Conservation (phyloP, 1,284 basidiomycete species). For the Cutaneotrichosporon sp. region DNA sequence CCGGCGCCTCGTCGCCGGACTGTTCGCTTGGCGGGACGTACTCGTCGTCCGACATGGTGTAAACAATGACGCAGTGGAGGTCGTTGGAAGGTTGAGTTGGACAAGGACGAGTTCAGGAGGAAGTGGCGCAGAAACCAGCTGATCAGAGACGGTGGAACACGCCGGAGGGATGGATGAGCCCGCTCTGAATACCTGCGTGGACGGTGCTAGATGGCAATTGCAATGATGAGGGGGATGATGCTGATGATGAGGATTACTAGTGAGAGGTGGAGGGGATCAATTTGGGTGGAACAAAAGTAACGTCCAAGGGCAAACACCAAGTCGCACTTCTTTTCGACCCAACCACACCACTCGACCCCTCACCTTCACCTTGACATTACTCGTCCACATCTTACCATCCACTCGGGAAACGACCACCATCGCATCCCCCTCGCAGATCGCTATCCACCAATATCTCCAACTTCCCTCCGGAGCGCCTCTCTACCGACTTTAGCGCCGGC, state of each 20-base stretch:
- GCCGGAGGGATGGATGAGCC: background rate
- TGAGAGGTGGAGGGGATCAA: background rate
- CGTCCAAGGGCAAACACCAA: background rate
- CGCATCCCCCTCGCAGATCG: constrained; percentile 16
- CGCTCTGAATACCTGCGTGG: background rate
- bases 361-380: constrained; percentile 17
- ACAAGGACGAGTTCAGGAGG: background rate
- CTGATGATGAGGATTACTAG: background rate
- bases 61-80: constrained; percentile 11
- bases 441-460: constrained; percentile 37
- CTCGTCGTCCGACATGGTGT: constrained; percentile 15
- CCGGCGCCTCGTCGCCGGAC: background rate
- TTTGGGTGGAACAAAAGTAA: background rate
- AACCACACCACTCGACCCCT: background rate
- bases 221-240: background rate
- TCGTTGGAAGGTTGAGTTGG: background rate
- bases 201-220: background rate
- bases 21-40: constrained; percentile 6
- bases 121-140: background rate
- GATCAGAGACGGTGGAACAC: background rate
- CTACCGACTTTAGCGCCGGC: constrained; percentile 15
- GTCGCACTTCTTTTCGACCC: constrained; percentile 8
- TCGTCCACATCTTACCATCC: constrained; percentile 40
- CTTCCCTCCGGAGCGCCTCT: background rate
- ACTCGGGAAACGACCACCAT: constrained; percentile 17